Conservation (phyloP, 2,329 filamentous ascomycete species). For the Colletotrichum sp. region DNA sequence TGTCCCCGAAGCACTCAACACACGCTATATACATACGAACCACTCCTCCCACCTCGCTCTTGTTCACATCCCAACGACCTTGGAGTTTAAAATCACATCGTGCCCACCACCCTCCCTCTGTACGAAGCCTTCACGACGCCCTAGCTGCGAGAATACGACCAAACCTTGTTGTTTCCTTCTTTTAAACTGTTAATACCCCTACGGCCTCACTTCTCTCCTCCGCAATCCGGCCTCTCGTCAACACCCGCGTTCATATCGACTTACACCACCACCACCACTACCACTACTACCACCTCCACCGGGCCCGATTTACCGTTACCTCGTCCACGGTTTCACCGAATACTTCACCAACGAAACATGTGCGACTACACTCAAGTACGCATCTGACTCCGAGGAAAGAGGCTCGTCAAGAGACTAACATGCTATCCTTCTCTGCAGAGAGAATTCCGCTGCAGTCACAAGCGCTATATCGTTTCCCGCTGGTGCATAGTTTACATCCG, state of each 20-base stretch:
- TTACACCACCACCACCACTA: neutral
- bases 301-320: neutral
- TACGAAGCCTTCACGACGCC: neutral
- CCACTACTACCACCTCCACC: neutral
- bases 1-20: neutral
- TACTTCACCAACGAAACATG: slow-evolving; percentile 35
- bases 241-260: neutral
- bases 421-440: slow-evolving; percentile 38
- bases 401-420: neutral
- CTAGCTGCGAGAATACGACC: neutral
- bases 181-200: neutral
- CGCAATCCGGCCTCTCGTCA: neutral
- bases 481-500: slow-evolving; percentile 51
- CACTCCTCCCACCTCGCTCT: neutral
- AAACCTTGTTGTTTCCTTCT: neutral
- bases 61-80: neutral
- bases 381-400: neutral
- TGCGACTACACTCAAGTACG: slow-evolving; percentile 56
- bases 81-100: slow-evolving; percentile 1
- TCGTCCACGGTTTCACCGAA: neutral
- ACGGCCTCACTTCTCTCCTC: neutral
- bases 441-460: slow-evolving; percentile 57
- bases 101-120: neutral
- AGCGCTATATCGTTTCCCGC: slow-evolving; percentile 49
- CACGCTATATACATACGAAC: slow-evolving; percentile 13